Percentiles rank a stretch among this genome's conserved stretches.
Evolutionary conservation across 2,329 filamentous ascomycete species (phyloP).

Genomic region (Aspergillus flavus): DNA sequence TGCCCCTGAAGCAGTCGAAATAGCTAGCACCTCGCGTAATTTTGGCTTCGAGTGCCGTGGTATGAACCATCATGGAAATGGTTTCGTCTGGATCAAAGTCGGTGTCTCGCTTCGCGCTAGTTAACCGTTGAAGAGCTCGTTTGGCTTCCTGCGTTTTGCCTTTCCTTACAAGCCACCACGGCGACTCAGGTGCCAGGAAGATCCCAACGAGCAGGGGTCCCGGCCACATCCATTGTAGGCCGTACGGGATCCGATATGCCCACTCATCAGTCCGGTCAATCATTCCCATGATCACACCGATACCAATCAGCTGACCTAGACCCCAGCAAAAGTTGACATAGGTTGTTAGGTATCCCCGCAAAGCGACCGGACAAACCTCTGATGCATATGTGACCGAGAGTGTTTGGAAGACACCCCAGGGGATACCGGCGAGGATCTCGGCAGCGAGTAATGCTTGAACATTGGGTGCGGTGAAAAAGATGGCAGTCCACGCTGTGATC

Average conservation of each 20-base stretch:
- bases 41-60: slow-evolving; percentile 75
- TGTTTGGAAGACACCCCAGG: slow-evolving; percentile 57
- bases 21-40: slow-evolving; percentile 76
- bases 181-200: slow-evolving; percentile 53
- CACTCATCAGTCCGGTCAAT: slow-evolving; percentile 50
- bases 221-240: slow-evolving; percentile 58
- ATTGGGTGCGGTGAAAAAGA: slow-evolving; percentile 55
- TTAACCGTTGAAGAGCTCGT: slow-evolving; percentile 47
- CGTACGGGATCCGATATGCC: slow-evolving; percentile 57
- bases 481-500: slow-evolving; percentile 51
- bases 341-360: slow-evolving; percentile 50
- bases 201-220: slow-evolving; percentile 52
- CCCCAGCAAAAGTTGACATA: slow-evolving; percentile 53
- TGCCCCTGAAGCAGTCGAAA: slow-evolving; percentile 80
- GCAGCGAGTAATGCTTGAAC: slow-evolving; percentile 52
- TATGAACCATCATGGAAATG: slow-evolving; percentile 90
- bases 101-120: slow-evolving; percentile 55
- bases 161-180: slow-evolving; percentile 55
- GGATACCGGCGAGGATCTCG: slow-evolving; percentile 54
- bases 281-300: slow-evolving; percentile 55
- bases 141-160: slow-evolving; percentile 52
- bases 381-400: slow-evolving; percentile 51
- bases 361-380: slow-evolving; percentile 50
- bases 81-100: slow-evolving; percentile 82
- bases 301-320: slow-evolving; percentile 54